A percentile compares a stretch with the other conserved stretches of the same genome.
These are phyloP conservation scores for Saturnispora galanensis DNA, from an alignment of 805 yeast genomes.

Conservation along the genomic window DNA sequence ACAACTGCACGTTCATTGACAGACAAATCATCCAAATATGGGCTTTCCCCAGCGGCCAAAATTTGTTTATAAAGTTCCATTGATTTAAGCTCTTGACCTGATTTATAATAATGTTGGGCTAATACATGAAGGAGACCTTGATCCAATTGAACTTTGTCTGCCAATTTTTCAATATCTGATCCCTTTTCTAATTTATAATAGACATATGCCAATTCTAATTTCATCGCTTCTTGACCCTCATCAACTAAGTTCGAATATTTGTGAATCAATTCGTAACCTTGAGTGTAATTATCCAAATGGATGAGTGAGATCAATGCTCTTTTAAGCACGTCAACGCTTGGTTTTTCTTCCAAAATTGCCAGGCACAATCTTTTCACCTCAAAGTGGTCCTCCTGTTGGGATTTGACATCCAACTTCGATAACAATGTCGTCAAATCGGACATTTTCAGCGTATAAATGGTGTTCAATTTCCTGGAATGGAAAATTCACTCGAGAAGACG, in stretches of 20 bases:
- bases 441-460: conserved; percentile 2
- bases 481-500: neutral
- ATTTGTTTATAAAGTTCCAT: conserved; percentile 36
- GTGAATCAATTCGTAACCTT: conserved; percentile 31
- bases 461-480: neutral
- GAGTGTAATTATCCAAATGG: conserved; percentile 44
- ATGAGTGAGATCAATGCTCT: conserved; percentile 49
- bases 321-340: conserved; percentile 24
- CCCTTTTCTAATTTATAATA: conserved; percentile 41
- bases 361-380: conserved; percentile 26
- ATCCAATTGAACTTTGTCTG: no score
- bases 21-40: conserved; percentile 37
- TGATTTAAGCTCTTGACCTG: conserved; percentile 38
- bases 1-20: conserved; percentile 64
- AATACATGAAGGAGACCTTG: conserved; percentile 28
- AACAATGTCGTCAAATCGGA: conserved; percentile 21
- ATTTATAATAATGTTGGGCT: conserved; percentile 44
- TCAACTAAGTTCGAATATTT: neutral
- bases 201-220: conserved; percentile 48
- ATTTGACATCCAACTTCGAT: conserved; percentile 27
- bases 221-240: conserved; percentile 15
- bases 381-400: conserved; percentile 28
- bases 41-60: conserved; percentile 17
- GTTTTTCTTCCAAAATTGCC: conserved; percentile 21
- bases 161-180: no score